Evolutionary conservation across 805 yeast genomes (phyloP).

Genomic region (Wickerhamomyces queroliae): DNA sequence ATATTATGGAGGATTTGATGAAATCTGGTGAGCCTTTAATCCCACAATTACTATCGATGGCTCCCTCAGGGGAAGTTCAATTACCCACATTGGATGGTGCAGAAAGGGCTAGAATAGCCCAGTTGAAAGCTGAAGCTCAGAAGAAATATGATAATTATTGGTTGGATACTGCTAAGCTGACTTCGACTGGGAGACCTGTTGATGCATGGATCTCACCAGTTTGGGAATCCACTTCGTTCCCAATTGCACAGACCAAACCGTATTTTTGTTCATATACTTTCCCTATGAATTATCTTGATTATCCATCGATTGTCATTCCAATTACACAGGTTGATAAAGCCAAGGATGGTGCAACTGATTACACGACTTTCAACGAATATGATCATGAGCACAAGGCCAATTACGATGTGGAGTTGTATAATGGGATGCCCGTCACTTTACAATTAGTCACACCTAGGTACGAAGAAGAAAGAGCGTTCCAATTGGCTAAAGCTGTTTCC

Average conservation of each 20-base stretch:
- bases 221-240: constrained; percentile 30
- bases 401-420: constrained; percentile 25
- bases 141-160: constrained; percentile 30
- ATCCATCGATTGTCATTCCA: constrained; percentile 33
- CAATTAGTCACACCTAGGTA: constrained; percentile 46
- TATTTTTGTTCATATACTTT: constrained; percentile 33
- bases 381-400: neutral
- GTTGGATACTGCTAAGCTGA: constrained; percentile 22
- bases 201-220: constrained; percentile 40
- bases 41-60: constrained; percentile 36
- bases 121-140: no score
- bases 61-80: no score
- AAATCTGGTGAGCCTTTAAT: constrained; percentile 66
- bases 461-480: constrained; percentile 49
- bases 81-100: no score
- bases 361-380: neutral
- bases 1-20: constrained; percentile 43
- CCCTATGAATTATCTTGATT: constrained; percentile 29
- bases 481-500: constrained; percentile 24
- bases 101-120: no score
- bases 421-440: constrained; percentile 41
- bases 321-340: constrained; percentile 14
- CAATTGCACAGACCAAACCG: constrained; percentile 10
- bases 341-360: constrained; percentile 19
- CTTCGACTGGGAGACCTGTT: constrained; percentile 28